Evolutionary conservation across 208 protist genomes (phyloP).

Genomic region (Leishmania mexicana): DNA sequence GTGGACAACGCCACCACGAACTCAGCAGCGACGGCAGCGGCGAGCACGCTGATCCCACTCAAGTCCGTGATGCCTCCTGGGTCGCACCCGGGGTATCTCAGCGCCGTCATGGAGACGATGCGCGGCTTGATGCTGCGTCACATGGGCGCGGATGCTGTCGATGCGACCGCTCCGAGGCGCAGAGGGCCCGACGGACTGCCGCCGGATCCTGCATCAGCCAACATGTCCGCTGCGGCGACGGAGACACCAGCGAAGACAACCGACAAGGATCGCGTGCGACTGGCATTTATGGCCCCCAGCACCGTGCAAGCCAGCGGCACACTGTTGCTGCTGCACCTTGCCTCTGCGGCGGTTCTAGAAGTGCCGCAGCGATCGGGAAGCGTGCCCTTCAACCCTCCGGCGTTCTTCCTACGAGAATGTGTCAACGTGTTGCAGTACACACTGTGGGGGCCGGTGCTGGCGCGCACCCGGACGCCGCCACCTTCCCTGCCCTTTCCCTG

Average conservation of each 20-base stretch:
- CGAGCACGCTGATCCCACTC: constrained; percentile 22
- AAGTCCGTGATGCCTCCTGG: constrained; percentile 45
- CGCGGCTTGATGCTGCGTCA: constrained; percentile 30
- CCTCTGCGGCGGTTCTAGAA: constrained; percentile 27
- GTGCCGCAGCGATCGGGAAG: constrained; percentile 27
- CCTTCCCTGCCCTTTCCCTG: neutral
- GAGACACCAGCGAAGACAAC: neutral
- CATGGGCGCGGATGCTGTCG: neutral
- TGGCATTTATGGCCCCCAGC: constrained; percentile 34
- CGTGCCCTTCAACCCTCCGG: constrained; percentile 34
- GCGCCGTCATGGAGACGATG: constrained; percentile 47
- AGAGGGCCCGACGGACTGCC: neutral
- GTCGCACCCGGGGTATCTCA: constrained; percentile 55
- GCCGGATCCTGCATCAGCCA: neutral
- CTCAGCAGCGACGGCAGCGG: constrained; percentile 11
- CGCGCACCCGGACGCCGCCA: neutral
- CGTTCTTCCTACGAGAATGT: constrained; percentile 49
- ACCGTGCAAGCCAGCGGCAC: constrained; percentile 28
- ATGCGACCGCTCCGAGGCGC: neutral
- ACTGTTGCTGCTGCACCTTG: constrained; percentile 64
- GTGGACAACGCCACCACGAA: neutral
- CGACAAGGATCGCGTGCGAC: constrained; percentile 16
- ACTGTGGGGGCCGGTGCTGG: constrained; percentile 36
- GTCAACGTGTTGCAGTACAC: constrained; percentile 34
- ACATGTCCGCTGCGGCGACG: constrained; percentile 1